These are phyloP conservation scores for Thermomyces lanuginosus DNA, from an alignment of 2,329 filamentous ascomycete species.

Conservation along the genomic window DNA sequence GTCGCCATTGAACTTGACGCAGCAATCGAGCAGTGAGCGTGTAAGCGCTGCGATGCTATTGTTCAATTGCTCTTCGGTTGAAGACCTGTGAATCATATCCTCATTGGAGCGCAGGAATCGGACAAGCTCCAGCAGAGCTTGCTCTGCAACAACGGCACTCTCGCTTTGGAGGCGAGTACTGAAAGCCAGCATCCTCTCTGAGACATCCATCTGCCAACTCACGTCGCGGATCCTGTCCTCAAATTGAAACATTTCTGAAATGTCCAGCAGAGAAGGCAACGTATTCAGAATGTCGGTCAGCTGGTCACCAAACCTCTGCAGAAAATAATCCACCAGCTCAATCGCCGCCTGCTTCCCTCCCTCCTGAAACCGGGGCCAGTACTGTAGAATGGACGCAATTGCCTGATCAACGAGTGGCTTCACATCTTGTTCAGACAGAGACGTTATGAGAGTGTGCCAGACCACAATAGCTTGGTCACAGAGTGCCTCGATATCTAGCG, in stretches of 20 bases:
- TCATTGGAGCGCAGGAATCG: conserved; percentile 59
- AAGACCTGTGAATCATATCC: conserved; percentile 59
- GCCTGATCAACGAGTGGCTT: conserved; percentile 71
- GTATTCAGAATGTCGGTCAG: conserved; percentile 53
- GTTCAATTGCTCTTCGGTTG: conserved; percentile 70
- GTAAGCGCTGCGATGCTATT: conserved; percentile 54
- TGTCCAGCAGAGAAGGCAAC: conserved; percentile 59
- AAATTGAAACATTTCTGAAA: conserved; percentile 52
- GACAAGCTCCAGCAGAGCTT: conserved; percentile 62
- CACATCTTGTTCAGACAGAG: conserved; percentile 63
- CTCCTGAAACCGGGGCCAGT: conserved; percentile 55
- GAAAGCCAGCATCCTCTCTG: conserved; percentile 54
- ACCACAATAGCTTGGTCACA: conserved; percentile 64
- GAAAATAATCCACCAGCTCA: conserved; percentile 46
- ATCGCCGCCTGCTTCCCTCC: conserved; percentile 44
- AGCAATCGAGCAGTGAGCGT: conserved; percentile 69
- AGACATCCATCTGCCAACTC: conserved; percentile 48
- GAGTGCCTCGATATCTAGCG: conserved; percentile 58
- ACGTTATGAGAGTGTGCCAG: conserved; percentile 64
- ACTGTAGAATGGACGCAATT: conserved; percentile 67
- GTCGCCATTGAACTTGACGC: conserved; percentile 58
- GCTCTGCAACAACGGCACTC: conserved; percentile 67
- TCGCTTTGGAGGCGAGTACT: conserved; percentile 62
- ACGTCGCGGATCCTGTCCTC: conserved; percentile 49
- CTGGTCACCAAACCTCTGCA: conserved; percentile 44